A percentile compares a stretch with the other conserved stretches of the same genome.
Evolutionary conservation across 1,284 basidiomycete genomes (phyloP).

Genomic region (Nidula niveotomentosa): DNA sequence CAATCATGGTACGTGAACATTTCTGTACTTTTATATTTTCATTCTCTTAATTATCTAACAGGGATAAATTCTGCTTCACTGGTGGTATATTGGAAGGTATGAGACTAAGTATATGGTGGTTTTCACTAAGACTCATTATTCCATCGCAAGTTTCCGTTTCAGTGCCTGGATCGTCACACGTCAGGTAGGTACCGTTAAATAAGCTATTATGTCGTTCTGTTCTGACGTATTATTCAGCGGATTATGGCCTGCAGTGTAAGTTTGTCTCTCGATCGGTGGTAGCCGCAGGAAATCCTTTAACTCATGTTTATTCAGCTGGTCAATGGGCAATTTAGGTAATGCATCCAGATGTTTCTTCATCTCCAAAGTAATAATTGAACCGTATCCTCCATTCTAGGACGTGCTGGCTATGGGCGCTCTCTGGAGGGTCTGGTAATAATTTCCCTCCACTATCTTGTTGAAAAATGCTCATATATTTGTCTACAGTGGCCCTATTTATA

Average conservation of each 20-base stretch:
- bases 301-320: slow-evolving; percentile 45
- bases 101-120: slow-evolving; percentile 11
- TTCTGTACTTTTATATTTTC: neutral
- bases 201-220: neutral
- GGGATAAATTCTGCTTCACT: slow-evolving; percentile 82
- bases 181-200: slow-evolving; percentile 27
- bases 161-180: slow-evolving; percentile 59
- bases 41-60: slow-evolving; percentile 17
- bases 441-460: neutral
- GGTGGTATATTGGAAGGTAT: slow-evolving; percentile 69
- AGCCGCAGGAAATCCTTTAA: neutral
- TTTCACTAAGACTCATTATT: neutral
- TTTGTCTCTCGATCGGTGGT: neutral
- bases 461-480: neutral
- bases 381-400: slow-evolving; percentile 29
- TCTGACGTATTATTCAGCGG: slow-evolving; percentile 32
- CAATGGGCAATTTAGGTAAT: slow-evolving; percentile 75
- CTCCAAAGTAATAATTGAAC: neutral
- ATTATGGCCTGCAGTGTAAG: slow-evolving; percentile 52
- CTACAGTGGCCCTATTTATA: slow-evolving; percentile 68
- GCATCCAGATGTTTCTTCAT: neutral
- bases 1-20: slow-evolving; percentile 29
- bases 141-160: slow-evolving; percentile 44
- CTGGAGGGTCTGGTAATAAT: slow-evolving; percentile 53
- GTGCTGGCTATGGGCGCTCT: slow-evolving; percentile 74